These are phyloP conservation scores for Neoboletus subvelutipes DNA, from an alignment of 768 basidiomycete genomes.

Conservation along the genomic window DNA sequence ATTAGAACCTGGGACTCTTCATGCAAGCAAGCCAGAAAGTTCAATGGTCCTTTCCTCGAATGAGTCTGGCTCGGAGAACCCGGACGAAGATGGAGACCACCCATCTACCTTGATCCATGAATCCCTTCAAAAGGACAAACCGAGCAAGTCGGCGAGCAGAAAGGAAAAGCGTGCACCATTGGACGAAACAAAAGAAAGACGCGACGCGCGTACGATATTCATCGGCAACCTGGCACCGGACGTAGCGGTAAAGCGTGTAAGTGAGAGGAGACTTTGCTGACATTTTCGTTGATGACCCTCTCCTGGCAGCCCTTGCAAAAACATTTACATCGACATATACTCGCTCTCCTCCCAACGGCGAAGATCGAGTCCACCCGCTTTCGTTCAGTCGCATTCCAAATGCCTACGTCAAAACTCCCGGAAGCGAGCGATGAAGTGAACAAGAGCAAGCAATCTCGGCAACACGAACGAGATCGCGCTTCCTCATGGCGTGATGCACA, in stretches of 20 bases:
- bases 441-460: conserved; percentile 34
- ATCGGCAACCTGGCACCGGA: conserved; percentile 84
- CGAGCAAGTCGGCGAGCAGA: conserved; percentile 26
- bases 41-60: conserved; percentile 7
- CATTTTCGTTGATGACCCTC: background rate
- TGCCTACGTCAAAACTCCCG: conserved; percentile 67
- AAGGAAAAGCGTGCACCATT: no score
- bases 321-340: conserved; percentile 73
- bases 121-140: conserved; percentile 39
- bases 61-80: conserved; percentile 32
- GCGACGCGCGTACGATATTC: conserved; percentile 86
- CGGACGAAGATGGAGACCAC: conserved; percentile 35
- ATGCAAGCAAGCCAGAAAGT: background rate
- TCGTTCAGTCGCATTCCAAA: conserved; percentile 89
- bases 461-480: conserved; percentile 58
- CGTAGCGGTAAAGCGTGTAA: conserved; percentile 73
- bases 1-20: background rate
- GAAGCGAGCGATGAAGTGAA: conserved; percentile 34
- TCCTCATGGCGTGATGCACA: conserved; percentile 55
- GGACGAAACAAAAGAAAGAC: conserved; percentile 70
- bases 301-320: conserved; percentile 64
- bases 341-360: conserved; percentile 65
- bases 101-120: conserved; percentile 60
- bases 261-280: conserved; percentile 22
- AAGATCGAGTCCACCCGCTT: conserved; percentile 93